Base-by-base conservation (phyloP, 371 early-diverging fungal genomes). In the Syncephalastrum sp. region DNA sequence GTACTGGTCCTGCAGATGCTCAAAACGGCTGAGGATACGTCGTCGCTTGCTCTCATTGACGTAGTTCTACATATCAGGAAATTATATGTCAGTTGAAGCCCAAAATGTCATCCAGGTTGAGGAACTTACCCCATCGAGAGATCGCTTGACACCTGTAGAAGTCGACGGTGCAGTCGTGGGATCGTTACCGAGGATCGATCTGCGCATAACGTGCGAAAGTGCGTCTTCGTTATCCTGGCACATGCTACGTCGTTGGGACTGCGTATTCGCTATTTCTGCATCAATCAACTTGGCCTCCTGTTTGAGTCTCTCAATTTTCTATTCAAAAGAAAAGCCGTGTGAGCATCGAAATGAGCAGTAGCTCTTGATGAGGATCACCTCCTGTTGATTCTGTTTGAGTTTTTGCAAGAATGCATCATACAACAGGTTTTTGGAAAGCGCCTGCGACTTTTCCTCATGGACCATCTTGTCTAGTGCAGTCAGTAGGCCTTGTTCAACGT, bases 1-100 rank as follows among this genome's bases (percentile, higher is more conserved):
- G 68, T 95, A 94, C 46, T 78, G 71, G 14, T 80, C 69, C 54
- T 88, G 83, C 3, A 95, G 60, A 61, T 92, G 91, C 24, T 78
- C 67, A 60, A 91, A 89, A 54, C 91, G 89, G 13, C 79, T 73
- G 8, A 80, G 72, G 2, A 91, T 69, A 6, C 80, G 69, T 16
- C 67, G 66, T 33, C 71, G 73, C 49, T 78, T 73, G 44, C 59
- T 57, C 4, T 55, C 57, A 49, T 59, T 63, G 25, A 24, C 33
- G n/a, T 7, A 47, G n/a, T 56, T 45, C 14, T 47, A 3, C 10
- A 16, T 17, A 14, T 8, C 13, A 14, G 38, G 16, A 15, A 33
- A 53, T 41, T 12, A 41, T 27, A 21, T 6, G n/a, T 15, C 25
- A 46, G 12, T 6, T 54, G 25, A 33, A 25, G n/a, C 7, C 19